Evolutionary conservation across 2,329 filamentous ascomycete genomes (phyloP).

Genomic region (Colletotrichum tamarilloi): DNA sequence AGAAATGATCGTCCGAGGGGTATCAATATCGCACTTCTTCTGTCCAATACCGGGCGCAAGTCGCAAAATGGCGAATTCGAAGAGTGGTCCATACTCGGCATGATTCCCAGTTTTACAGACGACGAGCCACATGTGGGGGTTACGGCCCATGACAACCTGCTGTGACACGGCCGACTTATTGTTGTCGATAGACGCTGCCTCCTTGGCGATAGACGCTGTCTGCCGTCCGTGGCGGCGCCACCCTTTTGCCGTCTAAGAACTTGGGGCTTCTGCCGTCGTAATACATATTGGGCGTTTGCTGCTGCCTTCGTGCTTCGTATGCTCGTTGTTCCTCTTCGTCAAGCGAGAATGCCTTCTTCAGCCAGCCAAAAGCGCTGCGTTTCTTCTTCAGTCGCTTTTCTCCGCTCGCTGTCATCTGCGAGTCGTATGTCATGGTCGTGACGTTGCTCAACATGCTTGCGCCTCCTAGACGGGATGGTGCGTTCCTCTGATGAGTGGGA

Average conservation of each 20-base stretch:
- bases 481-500: conserved; percentile 56
- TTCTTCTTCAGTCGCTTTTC: conserved; percentile 70
- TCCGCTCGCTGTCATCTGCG: conserved; percentile 43
- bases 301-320: conserved; percentile 66
- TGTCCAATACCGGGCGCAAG: conserved; percentile 3
- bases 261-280: conserved; percentile 62
- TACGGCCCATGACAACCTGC: not conserved
- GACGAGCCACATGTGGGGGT: not conserved
- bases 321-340: conserved; percentile 71
- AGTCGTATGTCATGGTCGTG: conserved; percentile 58
- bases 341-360: conserved; percentile 75
- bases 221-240: conserved; percentile 39
- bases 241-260: conserved; percentile 67
- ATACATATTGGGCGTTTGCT: conserved; percentile 58
- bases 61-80: not conserved
- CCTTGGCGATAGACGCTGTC: not conserved
- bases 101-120: not conserved
- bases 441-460: conserved; percentile 70
- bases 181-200: not conserved
- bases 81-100: not conserved
- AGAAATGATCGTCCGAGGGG: conserved; percentile 4
- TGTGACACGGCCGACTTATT: not conserved
- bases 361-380: conserved; percentile 74
- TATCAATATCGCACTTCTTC: conserved; percentile 22
- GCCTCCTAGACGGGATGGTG: conserved; percentile 62